phyloP scores from a whole-genome alignment of 148 eudicot species.

The Talinum fruticosum region DNA sequence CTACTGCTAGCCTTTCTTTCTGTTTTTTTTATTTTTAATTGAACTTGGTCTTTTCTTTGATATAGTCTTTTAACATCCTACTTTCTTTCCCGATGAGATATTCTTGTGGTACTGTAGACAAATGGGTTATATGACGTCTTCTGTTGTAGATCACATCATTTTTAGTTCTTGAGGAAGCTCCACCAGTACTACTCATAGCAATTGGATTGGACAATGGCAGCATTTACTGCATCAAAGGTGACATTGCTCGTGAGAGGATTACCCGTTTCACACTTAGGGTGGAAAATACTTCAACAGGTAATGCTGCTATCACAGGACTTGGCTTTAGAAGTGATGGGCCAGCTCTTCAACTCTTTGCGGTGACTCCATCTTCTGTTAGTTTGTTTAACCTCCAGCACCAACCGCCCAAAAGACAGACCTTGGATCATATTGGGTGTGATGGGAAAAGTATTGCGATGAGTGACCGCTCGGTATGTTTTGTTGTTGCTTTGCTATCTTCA shows the following conservation, averaged over 20 bases:
- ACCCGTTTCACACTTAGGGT: constrained; percentile 85
- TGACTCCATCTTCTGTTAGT: constrained; percentile 77
- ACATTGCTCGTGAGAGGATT: constrained; percentile 93
- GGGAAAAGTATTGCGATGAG: constrained; percentile 75
- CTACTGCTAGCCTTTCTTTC: not conserved
- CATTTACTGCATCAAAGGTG: constrained; percentile 94
- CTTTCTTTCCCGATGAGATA: not conserved
- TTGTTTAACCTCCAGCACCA: constrained; percentile 77
- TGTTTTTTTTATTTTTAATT: too few relatives aligned
- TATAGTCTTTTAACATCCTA: not conserved
- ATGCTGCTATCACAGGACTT: constrained; percentile 67
- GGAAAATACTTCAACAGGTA: constrained; percentile 51
- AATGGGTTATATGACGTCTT: constrained; percentile 5
- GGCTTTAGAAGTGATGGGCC: constrained; percentile 90
- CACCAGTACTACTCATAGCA: constrained; percentile 78
- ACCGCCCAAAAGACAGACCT: constrained; percentile 66
- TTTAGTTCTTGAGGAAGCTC: constrained; percentile 84
- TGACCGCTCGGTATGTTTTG: constrained; percentile 74
- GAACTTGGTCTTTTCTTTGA: too few relatives aligned
- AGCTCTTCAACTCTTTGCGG: constrained; percentile 80
- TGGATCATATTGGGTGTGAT: constrained; percentile 82
- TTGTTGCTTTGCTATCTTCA: not conserved
- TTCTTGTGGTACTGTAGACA: constrained; percentile 8
- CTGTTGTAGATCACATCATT: constrained; percentile 78
- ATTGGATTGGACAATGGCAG: constrained; percentile 90